Conservation (phyloP, 208 protist genomes). For the Acanthamoeba castellanii region DNA sequence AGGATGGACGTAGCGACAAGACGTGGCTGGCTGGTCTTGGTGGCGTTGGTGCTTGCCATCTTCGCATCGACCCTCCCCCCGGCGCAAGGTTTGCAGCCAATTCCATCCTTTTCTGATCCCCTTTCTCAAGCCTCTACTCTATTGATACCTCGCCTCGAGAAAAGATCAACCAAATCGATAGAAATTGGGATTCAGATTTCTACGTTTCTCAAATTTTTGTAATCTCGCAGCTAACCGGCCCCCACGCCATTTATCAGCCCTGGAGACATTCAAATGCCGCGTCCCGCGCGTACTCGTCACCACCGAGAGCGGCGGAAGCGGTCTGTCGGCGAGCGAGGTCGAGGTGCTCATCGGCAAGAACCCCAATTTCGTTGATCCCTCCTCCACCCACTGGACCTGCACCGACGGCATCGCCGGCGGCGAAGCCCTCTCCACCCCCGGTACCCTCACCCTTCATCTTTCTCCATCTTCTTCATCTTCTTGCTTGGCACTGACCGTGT, state of each 20-base stretch:
- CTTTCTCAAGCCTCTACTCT: too few relatives aligned
- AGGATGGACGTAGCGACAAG: background rate
- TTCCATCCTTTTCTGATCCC: background rate
- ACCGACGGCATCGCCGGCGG: background rate
- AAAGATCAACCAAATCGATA: background rate
- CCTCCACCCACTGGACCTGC: conserved; percentile 37
- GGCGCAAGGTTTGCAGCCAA: background rate
- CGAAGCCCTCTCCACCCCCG: conserved; percentile 16
- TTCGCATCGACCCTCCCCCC: background rate
- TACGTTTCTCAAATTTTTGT: too few relatives aligned
- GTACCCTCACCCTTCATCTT: background rate
- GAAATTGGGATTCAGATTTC: too few relatives aligned
- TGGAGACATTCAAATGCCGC: conserved; percentile 43
- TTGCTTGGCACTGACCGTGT: background rate
- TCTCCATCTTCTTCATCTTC: background rate
- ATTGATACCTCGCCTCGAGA: too few relatives aligned
- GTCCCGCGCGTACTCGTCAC: background rate
- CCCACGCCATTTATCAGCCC: background rate
- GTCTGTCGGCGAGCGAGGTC: background rate
- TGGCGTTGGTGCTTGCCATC: background rate
- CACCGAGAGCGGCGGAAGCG: background rate
- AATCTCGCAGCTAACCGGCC: too few relatives aligned
- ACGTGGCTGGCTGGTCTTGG: background rate
- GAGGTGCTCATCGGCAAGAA: conserved; percentile 32
- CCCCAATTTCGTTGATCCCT: conserved; percentile 34